phyloP scores from a whole-genome alignment of 495 filamentous ascomycete species.

The Wilcoxina mikolae region DNA sequence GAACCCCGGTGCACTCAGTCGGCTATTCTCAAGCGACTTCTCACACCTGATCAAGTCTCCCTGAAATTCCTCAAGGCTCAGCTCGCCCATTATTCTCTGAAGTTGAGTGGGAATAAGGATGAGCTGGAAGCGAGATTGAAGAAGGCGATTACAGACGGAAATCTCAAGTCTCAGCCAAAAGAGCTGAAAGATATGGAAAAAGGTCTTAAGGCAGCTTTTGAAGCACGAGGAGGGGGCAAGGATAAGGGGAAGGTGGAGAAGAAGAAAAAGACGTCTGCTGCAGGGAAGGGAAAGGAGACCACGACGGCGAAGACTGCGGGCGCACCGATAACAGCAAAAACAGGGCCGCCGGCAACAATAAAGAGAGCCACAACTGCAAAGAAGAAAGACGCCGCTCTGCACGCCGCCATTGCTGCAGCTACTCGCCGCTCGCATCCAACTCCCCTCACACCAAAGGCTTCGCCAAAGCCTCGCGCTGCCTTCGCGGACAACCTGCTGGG shows the following conservation, averaged over 20 bases:
- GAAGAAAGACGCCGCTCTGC: neutral
- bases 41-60: no score
- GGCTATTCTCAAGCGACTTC: no score
- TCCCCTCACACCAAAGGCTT: neutral
- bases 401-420: neutral
- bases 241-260: neutral
- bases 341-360: neutral
- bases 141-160: neutral
- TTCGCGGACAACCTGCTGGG: neutral
- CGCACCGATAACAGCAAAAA: neutral
- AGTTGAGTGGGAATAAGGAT: neutral
- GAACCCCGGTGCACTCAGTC: no score
- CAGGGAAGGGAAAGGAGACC: neutral
- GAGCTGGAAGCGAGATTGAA: neutral
- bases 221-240: neutral
- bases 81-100: neutral
- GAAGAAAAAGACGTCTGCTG: neutral
- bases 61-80: slow-evolving; percentile 3
- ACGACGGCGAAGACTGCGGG: neutral
- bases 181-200: neutral
- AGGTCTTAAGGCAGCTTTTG: neutral
- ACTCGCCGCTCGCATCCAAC: neutral
- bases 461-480: neutral
- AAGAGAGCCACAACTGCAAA: neutral
- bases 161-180: neutral